These are phyloP conservation scores for Odonthalia washingtoniensis DNA, from an alignment of 31 red algal genomes.

Conservation along the genomic window DNA sequence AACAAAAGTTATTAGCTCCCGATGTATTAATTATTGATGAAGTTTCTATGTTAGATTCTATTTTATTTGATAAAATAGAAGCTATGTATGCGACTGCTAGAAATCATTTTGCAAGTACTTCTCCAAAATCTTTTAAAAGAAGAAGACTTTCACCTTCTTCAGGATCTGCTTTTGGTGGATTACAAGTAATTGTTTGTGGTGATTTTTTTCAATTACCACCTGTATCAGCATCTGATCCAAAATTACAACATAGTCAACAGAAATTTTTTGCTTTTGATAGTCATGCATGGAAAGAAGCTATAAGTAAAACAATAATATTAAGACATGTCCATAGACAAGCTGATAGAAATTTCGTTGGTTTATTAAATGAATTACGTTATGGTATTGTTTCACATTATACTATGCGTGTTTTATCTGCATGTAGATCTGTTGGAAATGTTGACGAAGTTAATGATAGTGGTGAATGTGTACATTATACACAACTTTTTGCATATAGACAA, in stretches of 20 bases:
- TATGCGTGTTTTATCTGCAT: constrained; percentile 42
- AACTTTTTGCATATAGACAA: constrained; percentile 41
- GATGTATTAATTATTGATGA: constrained; percentile 76
- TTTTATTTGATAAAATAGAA: constrained; percentile 66
- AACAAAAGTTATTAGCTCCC: constrained; percentile 18
- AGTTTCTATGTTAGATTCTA: constrained; percentile 69
- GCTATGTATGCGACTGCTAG: constrained; percentile 28
- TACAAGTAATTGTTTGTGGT: constrained; percentile 74
- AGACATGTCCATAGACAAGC: constrained; percentile 63
- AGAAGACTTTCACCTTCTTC: not conserved
- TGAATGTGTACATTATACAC: constrained; percentile 37
- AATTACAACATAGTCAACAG: constrained; percentile 17
- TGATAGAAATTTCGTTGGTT: constrained; percentile 56
- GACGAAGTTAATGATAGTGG: constrained; percentile 45
- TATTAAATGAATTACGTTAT: constrained; percentile 70
- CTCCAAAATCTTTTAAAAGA: not conserved
- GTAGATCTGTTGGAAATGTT: not conserved
- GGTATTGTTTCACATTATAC: constrained; percentile 52
- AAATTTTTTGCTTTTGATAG: constrained; percentile 74
- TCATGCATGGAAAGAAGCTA: constrained; percentile 50
- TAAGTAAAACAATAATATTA: constrained; percentile 49
- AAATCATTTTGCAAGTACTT: not conserved
- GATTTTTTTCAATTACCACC: constrained; percentile 81
- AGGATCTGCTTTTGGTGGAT: constrained; percentile 50
- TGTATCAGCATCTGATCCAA: constrained; percentile 38